These are phyloP conservation scores for Phytophthora litchii DNA, from an alignment of 352 stramenopile species.

Conservation along the genomic window DNA sequence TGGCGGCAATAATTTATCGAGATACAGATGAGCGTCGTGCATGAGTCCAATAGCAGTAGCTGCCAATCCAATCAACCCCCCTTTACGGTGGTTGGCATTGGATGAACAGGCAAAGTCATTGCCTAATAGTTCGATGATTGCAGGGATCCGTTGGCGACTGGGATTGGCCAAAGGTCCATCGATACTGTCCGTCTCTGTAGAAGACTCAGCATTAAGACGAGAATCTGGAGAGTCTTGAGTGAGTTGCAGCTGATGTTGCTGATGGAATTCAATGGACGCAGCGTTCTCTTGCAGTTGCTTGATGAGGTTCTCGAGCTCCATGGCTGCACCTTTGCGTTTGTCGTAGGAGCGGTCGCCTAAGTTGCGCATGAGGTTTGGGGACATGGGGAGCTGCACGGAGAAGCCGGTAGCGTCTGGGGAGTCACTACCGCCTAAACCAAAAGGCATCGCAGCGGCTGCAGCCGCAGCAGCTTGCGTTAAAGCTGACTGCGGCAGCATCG, in stretches of 20 bases:
- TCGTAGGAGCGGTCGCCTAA: conserved; percentile 99
- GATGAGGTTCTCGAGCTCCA: conserved; percentile 99
- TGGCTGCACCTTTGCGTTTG: conserved; percentile 98
- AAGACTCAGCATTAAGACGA: conserved; percentile 14
- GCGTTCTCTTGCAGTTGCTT: conserved; percentile 96
- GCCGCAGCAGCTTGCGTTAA: conserved; percentile 50
- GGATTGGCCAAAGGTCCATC: conserved; percentile 43
- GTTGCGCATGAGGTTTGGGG: conserved; percentile 83
- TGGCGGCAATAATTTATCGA: conserved; percentile 95
- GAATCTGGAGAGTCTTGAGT: conserved; percentile 23
- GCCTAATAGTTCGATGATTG: conserved; percentile 96
- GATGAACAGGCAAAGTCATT: conserved; percentile 98
- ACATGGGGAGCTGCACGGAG: conserved; percentile 72
- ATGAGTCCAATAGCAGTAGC: conserved; percentile 98
- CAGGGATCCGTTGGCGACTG: conserved; percentile 86
- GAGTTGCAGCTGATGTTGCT: conserved; percentile 55
- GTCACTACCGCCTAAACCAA: conserved; percentile 37
- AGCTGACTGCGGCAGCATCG: conserved; percentile 64
- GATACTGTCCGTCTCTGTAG: conserved; percentile 35
- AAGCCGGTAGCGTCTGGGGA: conserved; percentile 34
- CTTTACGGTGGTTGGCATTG: conserved; percentile 99
- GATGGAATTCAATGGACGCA: conserved; percentile 72
- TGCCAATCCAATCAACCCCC: conserved; percentile 98
- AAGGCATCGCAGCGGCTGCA: conserved; percentile 53
- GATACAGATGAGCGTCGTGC: conserved; percentile 89